Evolutionary conservation across 1,139 yeast genomes (phyloP).

Genomic region (Yamadazyma blattariae): DNA sequence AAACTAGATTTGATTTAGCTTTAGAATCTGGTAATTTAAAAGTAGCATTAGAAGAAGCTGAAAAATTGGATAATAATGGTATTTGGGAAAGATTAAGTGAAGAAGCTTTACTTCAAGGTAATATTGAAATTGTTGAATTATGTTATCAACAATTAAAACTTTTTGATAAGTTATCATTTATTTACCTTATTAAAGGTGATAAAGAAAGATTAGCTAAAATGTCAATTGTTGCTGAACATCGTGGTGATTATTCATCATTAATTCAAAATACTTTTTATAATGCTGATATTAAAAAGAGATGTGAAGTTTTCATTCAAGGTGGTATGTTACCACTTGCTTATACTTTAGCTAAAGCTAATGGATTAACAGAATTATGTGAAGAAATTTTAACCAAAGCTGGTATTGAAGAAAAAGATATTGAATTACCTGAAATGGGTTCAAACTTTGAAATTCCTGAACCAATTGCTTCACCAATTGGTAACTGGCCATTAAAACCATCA

Average conservation of each 20-base stretch:
- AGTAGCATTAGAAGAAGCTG: slow-evolving; percentile 89
- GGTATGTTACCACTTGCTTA: slow-evolving; percentile 91
- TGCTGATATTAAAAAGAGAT: slow-evolving; percentile 73
- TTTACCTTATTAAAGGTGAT: slow-evolving; percentile 85
- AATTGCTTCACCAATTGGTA: slow-evolving; percentile 41
- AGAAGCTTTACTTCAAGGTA: slow-evolving; percentile 90
- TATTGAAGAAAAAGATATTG: slow-evolving; percentile 61
- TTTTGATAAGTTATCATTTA: slow-evolving; percentile 86
- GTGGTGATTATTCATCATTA: slow-evolving; percentile 78
- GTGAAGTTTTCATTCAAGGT: slow-evolving; percentile 68
- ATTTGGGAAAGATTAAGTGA: slow-evolving; percentile 83
- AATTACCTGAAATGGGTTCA: slow-evolving; percentile 55
- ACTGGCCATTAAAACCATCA: slow-evolving; percentile 84
- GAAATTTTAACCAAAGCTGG: slow-evolving; percentile 70
- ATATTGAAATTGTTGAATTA: slow-evolving; percentile 78
- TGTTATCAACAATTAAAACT: slow-evolving; percentile 85
- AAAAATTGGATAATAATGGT: slow-evolving; percentile 60
- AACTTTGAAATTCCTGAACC: slow-evolving; percentile 46
- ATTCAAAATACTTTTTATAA: slow-evolving; percentile 81
- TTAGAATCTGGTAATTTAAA: slow-evolving; percentile 87
- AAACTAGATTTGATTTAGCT: slow-evolving; percentile 93
- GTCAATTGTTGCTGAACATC: slow-evolving; percentile 86
- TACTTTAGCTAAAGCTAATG: slow-evolving; percentile 86
- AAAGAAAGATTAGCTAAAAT: slow-evolving; percentile 69
- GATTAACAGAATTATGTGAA: slow-evolving; percentile 71